phyloP scores from a whole-genome alignment of 139 green algal species.

The Asterochloris erici region DNA sequence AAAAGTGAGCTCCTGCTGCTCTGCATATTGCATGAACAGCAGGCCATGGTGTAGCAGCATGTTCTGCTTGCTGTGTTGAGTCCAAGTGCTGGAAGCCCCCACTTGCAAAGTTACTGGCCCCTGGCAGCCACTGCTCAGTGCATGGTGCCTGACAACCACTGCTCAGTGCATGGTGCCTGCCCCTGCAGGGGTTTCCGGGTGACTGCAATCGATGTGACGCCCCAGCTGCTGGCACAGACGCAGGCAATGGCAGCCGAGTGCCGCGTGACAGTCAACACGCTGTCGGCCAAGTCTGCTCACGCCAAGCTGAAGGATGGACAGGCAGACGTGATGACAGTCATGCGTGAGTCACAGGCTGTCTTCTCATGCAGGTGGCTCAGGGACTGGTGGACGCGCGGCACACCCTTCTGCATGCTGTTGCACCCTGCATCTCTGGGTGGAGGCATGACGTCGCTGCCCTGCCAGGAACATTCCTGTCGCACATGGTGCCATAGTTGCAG shows the following conservation, averaged over 20 bases:
- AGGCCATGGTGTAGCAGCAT: neutral
- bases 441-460: no score
- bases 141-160: no score
- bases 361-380: no score
- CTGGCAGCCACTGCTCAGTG: neutral
- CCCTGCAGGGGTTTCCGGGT: constrained; percentile 11
- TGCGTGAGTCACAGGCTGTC: neutral
- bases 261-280: constrained; percentile 10
- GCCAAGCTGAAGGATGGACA: constrained; percentile 4
- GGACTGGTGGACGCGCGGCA: no score
- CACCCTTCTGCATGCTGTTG: no score
- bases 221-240: constrained; percentile 5
- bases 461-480: no score
- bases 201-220: constrained; percentile 10
- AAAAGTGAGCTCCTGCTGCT: neutral
- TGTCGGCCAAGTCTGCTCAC: constrained; percentile 1
- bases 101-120: neutral
- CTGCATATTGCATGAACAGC: neutral
- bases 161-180: neutral
- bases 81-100: neutral
- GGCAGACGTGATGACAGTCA: constrained; percentile 7
- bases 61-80: neutral
- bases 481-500: no score
- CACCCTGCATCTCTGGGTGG: no score
- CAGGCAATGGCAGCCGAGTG: constrained; percentile 10